Conservation (phyloP, 495 filamentous ascomycete genomes). For the Trichoderma asperelloides region DNA sequence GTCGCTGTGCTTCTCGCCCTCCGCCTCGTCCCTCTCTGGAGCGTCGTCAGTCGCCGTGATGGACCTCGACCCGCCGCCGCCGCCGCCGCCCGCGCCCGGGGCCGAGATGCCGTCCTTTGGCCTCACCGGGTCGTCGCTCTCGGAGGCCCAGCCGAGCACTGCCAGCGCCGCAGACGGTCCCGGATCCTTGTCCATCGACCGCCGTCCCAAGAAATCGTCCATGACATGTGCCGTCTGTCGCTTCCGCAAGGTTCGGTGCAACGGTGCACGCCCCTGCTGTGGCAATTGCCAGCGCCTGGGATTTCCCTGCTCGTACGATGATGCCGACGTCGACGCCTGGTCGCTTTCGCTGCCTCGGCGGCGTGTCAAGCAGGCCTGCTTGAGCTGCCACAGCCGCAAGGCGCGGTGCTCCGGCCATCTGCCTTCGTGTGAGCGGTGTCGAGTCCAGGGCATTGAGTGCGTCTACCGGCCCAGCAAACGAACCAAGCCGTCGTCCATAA, state of each 20-base stretch:
- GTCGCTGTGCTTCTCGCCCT: background rate
- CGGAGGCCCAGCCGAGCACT: background rate
- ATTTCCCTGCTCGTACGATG: slow-evolving; percentile 41
- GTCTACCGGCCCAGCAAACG: slow-evolving; percentile 40
- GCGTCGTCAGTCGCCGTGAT: background rate
- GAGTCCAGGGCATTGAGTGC: slow-evolving; percentile 38
- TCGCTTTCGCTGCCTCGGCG: slow-evolving; percentile 34
- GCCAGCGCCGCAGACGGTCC: background rate
- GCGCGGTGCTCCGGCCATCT: slow-evolving; percentile 39
- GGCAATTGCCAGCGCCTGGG: slow-evolving; percentile 42
- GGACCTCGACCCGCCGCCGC: slow-evolving; percentile 4
- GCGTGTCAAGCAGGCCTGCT: slow-evolving; percentile 40
- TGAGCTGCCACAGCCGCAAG: slow-evolving; percentile 40
- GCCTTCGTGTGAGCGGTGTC: slow-evolving; percentile 39
- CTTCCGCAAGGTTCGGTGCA: slow-evolving; percentile 41
- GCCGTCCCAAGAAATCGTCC: slow-evolving; percentile 26
- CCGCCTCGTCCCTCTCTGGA: background rate
- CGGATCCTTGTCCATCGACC: slow-evolving; percentile 11
- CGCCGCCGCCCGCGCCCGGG: too few relatives aligned
- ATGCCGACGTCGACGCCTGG: slow-evolving; percentile 18
- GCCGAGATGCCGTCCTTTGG: background rate
- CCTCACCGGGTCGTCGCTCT: slow-evolving; percentile 1
- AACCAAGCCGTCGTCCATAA: slow-evolving; percentile 12
- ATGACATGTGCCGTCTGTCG: slow-evolving; percentile 40
- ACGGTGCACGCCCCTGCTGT: slow-evolving; percentile 35